Evolutionary conservation across 768 basidiomycete species (phyloP), one percentile per base, ranked within the genome.

Genomic region (Mycena crocata): DNA sequence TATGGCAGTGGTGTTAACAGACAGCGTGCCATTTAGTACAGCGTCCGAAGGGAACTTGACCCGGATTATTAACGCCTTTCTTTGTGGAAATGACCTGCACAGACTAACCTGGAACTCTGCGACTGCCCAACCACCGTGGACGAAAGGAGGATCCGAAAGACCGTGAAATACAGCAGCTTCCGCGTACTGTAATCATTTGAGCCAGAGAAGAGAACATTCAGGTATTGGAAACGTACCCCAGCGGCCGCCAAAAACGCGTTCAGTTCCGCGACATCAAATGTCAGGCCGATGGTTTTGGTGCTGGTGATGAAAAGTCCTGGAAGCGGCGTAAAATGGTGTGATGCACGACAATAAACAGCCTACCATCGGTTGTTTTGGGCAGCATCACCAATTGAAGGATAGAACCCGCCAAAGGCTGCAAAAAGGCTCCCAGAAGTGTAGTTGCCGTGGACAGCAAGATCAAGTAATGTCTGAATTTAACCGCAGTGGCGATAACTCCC

Each of bases 91-190:
- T 17, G 24, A 44, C 28, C 34, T 19, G 4, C 24, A 28, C 35
- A 40, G 32, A 64, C 80, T 45, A 64, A 88, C 90, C 30, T 74
- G 65, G 64, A 90, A 90, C 66, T 84, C 75, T 1, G 85, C 84
- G 26, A 83, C 83, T 9, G 90, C 81, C 90, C 90, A 92, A 1
- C 73, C 78, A 0, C 73, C 73, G 9, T 69, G 52, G 24, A 91
- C 78, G 70, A 90, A 92, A 10, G 89, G 86, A 1, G 91, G 91
- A 62, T 90, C 87, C 7, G 78, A 71, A 8, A 91, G 73, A 21
- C 75, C 70, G 67, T 86, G 81, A 39, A 83, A 74, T 5, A 81
- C 81, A 8, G 83, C 80, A 21, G 83, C 81, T 49, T 85, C 83
- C 5, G 83, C 81, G 67, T 82, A 86, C 68, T 77, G 14, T 5